These are phyloP conservation scores for Blastocrithidia nonstop DNA, from an alignment of 208 protist species.

Conservation along the genomic window DNA sequence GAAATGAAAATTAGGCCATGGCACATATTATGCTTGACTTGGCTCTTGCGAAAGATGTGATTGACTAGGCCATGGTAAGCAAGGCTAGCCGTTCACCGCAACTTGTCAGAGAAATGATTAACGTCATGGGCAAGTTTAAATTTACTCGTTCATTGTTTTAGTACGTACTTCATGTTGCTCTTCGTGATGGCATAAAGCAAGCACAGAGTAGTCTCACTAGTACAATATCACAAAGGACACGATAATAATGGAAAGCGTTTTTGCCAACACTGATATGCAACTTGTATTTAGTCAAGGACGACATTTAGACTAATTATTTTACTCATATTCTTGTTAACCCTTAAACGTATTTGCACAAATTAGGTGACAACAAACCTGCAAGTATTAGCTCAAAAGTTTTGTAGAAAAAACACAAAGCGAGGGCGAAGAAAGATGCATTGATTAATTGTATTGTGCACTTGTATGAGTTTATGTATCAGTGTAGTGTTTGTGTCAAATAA, in stretches of 20 bases:
- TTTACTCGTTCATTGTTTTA: slow-evolving; percentile 26
- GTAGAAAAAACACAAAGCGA: not conserved
- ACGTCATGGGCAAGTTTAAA: slow-evolving; percentile 19
- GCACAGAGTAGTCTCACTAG: slow-evolving; percentile 8
- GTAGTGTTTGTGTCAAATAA: slow-evolving; percentile 4
- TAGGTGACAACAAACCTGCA: not conserved
- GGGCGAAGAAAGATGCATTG: not conserved
- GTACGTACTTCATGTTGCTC: slow-evolving; percentile 7
- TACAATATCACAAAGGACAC: not conserved
- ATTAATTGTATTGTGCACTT: not conserved
- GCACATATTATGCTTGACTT: slow-evolving; percentile 46
- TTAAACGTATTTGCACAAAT: slow-evolving; percentile 10
- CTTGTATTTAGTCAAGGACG: slow-evolving; percentile 10
- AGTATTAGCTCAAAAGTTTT: not conserved
- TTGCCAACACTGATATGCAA: slow-evolving; percentile 4
- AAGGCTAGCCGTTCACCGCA: slow-evolving; percentile 26
- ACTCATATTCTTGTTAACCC: slow-evolving; percentile 8
- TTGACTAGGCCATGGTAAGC: slow-evolving; percentile 49
- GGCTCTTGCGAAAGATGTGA: slow-evolving; percentile 37
- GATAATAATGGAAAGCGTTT: slow-evolving; percentile 3
- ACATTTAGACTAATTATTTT: slow-evolving; percentile 11
- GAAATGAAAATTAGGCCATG: slow-evolving; percentile 40
- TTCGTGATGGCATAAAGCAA: slow-evolving; percentile 11
- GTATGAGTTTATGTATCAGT: not conserved
- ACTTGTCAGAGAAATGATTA: slow-evolving; percentile 23